Conservation (phyloP, 2,329 filamentous ascomycete species). For the Aureobasidium sp. region DNA sequence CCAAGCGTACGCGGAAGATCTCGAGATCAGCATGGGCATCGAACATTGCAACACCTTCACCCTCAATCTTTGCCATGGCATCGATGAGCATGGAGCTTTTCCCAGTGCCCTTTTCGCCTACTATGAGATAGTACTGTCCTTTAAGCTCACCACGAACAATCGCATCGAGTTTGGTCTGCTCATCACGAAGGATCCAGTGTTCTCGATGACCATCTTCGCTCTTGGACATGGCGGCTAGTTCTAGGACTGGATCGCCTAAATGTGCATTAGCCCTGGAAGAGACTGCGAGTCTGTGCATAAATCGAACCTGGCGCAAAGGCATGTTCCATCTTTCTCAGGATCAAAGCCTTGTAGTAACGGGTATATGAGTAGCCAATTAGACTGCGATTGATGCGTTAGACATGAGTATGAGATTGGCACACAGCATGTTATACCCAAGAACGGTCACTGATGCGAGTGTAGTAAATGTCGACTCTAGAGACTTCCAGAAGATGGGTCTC, state of each 20-base stretch:
- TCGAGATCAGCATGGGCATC: slow-evolving; percentile 93
- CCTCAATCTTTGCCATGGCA: slow-evolving; percentile 87
- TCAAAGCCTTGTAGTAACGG: slow-evolving; percentile 72
- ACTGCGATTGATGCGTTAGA: slow-evolving; percentile 7
- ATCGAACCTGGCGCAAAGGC: slow-evolving; percentile 83
- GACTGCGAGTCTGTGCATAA: background rate
- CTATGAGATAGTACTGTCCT: slow-evolving; percentile 84
- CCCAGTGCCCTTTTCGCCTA: slow-evolving; percentile 93
- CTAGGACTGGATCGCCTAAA: slow-evolving; percentile 60
- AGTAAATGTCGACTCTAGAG: background rate
- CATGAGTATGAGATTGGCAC: background rate
- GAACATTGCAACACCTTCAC: slow-evolving; percentile 86
- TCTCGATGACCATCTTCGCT: slow-evolving; percentile 20
- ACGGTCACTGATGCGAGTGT: slow-evolving; percentile 11
- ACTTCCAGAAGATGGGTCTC: slow-evolving; percentile 15
- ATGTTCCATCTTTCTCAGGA: slow-evolving; percentile 85
- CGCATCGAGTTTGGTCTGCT: slow-evolving; percentile 55
- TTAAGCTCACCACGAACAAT: slow-evolving; percentile 67
- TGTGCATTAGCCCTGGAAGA: background rate
- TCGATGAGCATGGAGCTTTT: slow-evolving; percentile 97
- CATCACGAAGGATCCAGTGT: slow-evolving; percentile 42
- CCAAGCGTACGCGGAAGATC: slow-evolving; percentile 86
- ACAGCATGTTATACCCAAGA: background rate
- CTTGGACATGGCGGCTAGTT: slow-evolving; percentile 47
- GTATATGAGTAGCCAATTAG: slow-evolving; percentile 40